phyloP scores from a whole-genome alignment of 2,329 filamentous ascomycete species.

The Talaromyces sp. region DNA sequence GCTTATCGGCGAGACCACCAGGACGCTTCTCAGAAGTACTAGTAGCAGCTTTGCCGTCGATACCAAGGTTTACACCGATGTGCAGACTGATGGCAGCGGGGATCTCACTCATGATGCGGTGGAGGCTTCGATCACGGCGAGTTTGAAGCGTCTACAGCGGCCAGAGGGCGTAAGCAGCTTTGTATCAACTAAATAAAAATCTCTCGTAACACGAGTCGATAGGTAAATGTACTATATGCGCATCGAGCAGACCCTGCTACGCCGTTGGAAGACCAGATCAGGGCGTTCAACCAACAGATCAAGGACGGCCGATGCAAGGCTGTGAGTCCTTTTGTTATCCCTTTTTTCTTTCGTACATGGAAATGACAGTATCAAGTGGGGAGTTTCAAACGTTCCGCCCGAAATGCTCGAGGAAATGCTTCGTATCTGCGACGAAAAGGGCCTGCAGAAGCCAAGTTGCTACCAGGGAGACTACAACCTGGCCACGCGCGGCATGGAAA shows the following conservation, averaged over 20 bases:
- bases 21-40: conserved; percentile 6
- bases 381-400: conserved; percentile 32
- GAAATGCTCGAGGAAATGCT: conserved; percentile 26
- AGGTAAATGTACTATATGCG: conserved; percentile 33
- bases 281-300: conserved; percentile 25
- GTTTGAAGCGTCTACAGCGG: conserved; percentile 21
- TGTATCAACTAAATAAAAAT: background rate
- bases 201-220: background rate
- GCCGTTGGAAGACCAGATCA: conserved; percentile 31
- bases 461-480: conserved; percentile 39
- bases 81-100: conserved; percentile 21
- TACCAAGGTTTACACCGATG: conserved; percentile 28
- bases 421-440: conserved; percentile 26
- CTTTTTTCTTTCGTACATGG: background rate
- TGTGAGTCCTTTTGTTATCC: conserved; percentile 22
- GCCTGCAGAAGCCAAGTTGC: conserved; percentile 31
- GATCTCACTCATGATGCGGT: conserved; percentile 22
- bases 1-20: conserved; percentile 24
- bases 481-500: conserved; percentile 31
- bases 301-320: conserved; percentile 9
- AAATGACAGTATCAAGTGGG: conserved; percentile 21
- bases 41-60: conserved; percentile 23
- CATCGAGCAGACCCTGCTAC: conserved; percentile 30
- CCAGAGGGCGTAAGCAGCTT: background rate
- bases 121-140: conserved; percentile 20